Conservation (phyloP, 192 early-diverging fungal genomes). For the Lobulomyces angularis region DNA sequence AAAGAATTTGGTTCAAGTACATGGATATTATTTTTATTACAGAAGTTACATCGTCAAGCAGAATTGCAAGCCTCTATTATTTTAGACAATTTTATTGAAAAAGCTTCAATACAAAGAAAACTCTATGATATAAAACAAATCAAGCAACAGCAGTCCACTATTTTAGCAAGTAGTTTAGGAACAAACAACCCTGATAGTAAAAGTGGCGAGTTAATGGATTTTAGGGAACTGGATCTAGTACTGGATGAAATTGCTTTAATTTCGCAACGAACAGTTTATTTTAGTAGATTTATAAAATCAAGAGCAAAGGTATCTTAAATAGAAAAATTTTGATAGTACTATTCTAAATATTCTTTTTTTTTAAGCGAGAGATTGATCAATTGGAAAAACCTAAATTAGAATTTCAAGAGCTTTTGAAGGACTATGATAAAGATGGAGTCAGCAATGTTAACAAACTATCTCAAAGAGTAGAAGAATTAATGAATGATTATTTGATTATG, state of each 20-base stretch:
- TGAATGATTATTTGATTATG: conserved; percentile 55
- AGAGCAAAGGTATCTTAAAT: conserved; percentile 54
- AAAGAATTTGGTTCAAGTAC: conserved; percentile 74
- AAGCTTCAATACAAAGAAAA: conserved; percentile 36
- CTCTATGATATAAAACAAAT: conserved; percentile 30
- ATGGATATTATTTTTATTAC: conserved; percentile 78
- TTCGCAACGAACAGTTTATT: conserved; percentile 62
- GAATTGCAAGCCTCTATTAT: conserved; percentile 66
- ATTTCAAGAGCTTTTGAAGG: background rate
- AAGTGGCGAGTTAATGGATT: conserved; percentile 38
- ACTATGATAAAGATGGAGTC: conserved; percentile 40
- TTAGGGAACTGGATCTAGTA: conserved; percentile 65
- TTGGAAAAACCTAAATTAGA: conserved; percentile 9
- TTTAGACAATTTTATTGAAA: conserved; percentile 69
- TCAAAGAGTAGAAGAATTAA: conserved; percentile 44
- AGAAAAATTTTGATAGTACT: conserved; percentile 4
- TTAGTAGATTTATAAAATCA: conserved; percentile 71
- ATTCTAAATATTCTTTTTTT: conserved; percentile 1
- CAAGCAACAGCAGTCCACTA: conserved; percentile 18
- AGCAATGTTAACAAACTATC: conserved; percentile 42
- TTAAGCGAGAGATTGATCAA: conserved; percentile 18
- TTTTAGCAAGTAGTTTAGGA: conserved; percentile 4
- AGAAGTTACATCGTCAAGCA: conserved; percentile 75
- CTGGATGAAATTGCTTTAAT: conserved; percentile 73
- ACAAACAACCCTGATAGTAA: conserved; percentile 4